Percentiles rank a stretch among this genome's conserved stretches.
Conservation (phyloP, 1,284 basidiomycete genomes). For the Cryptococcus maquisensis region DNA sequence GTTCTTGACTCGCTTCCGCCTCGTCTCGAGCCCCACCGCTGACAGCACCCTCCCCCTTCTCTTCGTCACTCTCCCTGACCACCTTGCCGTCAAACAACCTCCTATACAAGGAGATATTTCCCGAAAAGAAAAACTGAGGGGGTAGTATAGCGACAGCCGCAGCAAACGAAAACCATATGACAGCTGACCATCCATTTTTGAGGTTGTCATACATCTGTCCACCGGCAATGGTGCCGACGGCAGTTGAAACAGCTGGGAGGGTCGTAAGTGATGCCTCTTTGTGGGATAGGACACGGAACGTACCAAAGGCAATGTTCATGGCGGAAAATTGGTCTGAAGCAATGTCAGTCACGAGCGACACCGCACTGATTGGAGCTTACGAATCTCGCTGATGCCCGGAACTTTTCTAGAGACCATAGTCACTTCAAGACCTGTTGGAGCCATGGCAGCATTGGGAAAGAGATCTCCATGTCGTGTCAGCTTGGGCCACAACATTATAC, state of each 20-base stretch:
- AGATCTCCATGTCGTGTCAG: slow-evolving; percentile 8
- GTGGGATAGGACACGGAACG: slow-evolving; percentile 1
- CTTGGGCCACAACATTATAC: neutral
- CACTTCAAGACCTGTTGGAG: slow-evolving; percentile 27
- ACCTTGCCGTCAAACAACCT: slow-evolving; percentile 2
- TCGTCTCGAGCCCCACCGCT: neutral
- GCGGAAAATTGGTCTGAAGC: slow-evolving; percentile 37
- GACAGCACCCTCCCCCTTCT: neutral
- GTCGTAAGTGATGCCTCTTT: neutral
- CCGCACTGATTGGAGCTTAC: slow-evolving; percentile 9
- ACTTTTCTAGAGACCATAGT: slow-evolving; percentile 24
- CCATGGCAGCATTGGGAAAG: slow-evolving; percentile 18
- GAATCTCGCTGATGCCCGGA: slow-evolving; percentile 42
- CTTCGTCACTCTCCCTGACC: neutral
- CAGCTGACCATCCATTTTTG: slow-evolving; percentile 33
- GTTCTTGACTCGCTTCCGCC: neutral
- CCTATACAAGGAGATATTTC: slow-evolving; percentile 8
- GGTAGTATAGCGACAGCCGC: slow-evolving; percentile 7
- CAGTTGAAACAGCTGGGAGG: slow-evolving; percentile 23
- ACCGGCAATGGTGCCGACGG: slow-evolving; percentile 37
- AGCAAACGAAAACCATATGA: slow-evolving; percentile 30
- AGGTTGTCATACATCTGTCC: slow-evolving; percentile 44
- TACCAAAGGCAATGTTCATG: slow-evolving; percentile 42
- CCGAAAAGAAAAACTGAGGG: slow-evolving; percentile 13
- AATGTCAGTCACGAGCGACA: neutral